Evolutionary conservation across 2,329 filamentous ascomycete genomes (phyloP).

Genomic region (Ascochyta koolunga): DNA sequence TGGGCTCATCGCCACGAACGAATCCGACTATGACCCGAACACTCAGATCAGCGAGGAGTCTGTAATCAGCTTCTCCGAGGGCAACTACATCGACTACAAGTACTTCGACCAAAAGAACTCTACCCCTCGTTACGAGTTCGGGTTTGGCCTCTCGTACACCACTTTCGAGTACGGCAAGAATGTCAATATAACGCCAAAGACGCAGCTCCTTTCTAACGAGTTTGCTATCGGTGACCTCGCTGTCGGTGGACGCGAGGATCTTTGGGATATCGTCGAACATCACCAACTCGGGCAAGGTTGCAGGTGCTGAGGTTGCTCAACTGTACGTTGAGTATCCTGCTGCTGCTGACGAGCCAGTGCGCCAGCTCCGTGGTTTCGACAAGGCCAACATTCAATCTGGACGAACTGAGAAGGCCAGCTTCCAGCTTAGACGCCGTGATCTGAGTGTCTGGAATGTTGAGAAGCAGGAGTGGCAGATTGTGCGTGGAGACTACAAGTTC

Average conservation of each 20-base stretch:
- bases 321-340: constrained; percentile 46
- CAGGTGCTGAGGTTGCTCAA: constrained; percentile 48
- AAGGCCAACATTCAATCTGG: constrained; percentile 43
- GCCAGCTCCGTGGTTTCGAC: constrained; percentile 46
- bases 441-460: constrained; percentile 46
- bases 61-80: constrained; percentile 70
- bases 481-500: constrained; percentile 41
- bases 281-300: constrained; percentile 43
- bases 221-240: constrained; percentile 53
- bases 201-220: constrained; percentile 33
- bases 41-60: constrained; percentile 49
- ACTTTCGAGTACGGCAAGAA: constrained; percentile 66
- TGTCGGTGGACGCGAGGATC: constrained; percentile 38
- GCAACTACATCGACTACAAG: constrained; percentile 79
- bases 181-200: background rate
- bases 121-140: constrained; percentile 77
- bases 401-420: constrained; percentile 38
- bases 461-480: constrained; percentile 43
- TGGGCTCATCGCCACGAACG: constrained; percentile 65
- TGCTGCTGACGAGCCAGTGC: constrained; percentile 37
- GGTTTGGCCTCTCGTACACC: constrained; percentile 75
- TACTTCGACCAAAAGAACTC: constrained; percentile 69
- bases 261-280: constrained; percentile 46
- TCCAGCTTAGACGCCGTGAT: constrained; percentile 45
- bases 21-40: constrained; percentile 69